Conservation (phyloP, 2,329 filamentous ascomycete species). For the Alternaria atra region DNA sequence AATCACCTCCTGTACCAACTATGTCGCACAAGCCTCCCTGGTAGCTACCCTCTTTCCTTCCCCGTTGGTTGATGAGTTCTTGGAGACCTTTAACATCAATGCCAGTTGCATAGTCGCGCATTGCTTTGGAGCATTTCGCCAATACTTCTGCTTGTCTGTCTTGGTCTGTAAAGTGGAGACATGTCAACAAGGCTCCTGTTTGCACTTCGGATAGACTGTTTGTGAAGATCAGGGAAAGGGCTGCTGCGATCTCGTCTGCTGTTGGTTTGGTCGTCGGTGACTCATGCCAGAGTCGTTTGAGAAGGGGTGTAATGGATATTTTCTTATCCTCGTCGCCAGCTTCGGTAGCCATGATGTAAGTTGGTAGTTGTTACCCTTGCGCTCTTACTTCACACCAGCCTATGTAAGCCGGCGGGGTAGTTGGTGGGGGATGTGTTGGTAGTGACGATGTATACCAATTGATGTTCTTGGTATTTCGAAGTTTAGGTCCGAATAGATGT, state of each 20-base stretch:
- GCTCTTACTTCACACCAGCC: slow-evolving; percentile 18
- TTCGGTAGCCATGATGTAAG: slow-evolving; percentile 37
- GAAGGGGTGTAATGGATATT: slow-evolving; percentile 72
- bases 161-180: slow-evolving; percentile 87
- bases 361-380: slow-evolving; percentile 6
- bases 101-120: slow-evolving; percentile 80
- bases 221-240: slow-evolving; percentile 90
- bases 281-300: slow-evolving; percentile 74
- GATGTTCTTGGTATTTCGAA: background rate
- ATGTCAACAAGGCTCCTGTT: slow-evolving; percentile 85
- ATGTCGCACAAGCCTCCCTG: slow-evolving; percentile 90
- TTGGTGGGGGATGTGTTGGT: slow-evolving; percentile 12
- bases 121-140: slow-evolving; percentile 81
- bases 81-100: slow-evolving; percentile 72
- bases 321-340: slow-evolving; percentile 38
- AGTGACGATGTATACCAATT: background rate
- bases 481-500: background rate
- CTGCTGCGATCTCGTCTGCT: slow-evolving; percentile 85
- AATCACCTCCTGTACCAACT: slow-evolving; percentile 95
- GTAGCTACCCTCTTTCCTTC: slow-evolving; percentile 76
- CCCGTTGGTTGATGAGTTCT: slow-evolving; percentile 67
- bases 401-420: slow-evolving; percentile 23
- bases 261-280: slow-evolving; percentile 59
- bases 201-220: slow-evolving; percentile 89
- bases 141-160: slow-evolving; percentile 87